Evolutionary conservation across 169 alveolate genomes (phyloP).

Genomic region (Eimeria brunetti): DNA sequence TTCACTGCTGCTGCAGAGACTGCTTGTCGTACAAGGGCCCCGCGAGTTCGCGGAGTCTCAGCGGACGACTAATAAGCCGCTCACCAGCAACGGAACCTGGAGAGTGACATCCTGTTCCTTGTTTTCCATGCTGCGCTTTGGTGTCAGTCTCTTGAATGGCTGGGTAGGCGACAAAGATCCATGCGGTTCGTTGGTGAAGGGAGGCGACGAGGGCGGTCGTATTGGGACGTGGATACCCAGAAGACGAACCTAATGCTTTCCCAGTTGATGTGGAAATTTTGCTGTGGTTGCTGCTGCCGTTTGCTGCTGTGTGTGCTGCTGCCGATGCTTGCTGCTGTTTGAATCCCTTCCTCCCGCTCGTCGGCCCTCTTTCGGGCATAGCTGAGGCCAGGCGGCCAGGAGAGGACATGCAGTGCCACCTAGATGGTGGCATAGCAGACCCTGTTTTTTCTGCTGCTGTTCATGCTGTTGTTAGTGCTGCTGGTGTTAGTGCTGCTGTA

Average conservation of each 20-base stretch:
- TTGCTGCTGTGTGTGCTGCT: constrained; percentile 72
- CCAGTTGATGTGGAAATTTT: neutral
- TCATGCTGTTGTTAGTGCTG: constrained; percentile 65
- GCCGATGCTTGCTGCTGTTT: constrained; percentile 54
- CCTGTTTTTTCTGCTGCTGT: constrained; percentile 49
- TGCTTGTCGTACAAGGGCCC: neutral
- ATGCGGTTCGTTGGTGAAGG: neutral
- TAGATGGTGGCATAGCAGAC: constrained; percentile 45
- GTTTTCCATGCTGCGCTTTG: neutral
- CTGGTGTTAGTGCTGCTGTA: constrained; percentile 63
- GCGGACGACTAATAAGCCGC: neutral
- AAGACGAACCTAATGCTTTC: constrained; percentile 2
- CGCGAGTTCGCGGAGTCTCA: constrained; percentile 41
- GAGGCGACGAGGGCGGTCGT: constrained; percentile 1
- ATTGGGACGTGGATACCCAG: neutral
- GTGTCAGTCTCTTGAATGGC: constrained; percentile 3
- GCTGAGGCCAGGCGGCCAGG: constrained; percentile 15
- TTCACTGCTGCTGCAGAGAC: constrained; percentile 32
- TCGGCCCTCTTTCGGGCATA: neutral
- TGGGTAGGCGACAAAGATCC: constrained; percentile 1
- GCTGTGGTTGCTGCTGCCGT: constrained; percentile 40
- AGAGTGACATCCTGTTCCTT: constrained; percentile 12
- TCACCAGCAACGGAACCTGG: neutral
- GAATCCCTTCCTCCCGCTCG: neutral
- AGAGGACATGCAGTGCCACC: constrained; percentile 42